phyloP scores from a whole-genome alignment of 2,329 filamentous ascomycete genomes.

The Huntiella decipiens region DNA sequence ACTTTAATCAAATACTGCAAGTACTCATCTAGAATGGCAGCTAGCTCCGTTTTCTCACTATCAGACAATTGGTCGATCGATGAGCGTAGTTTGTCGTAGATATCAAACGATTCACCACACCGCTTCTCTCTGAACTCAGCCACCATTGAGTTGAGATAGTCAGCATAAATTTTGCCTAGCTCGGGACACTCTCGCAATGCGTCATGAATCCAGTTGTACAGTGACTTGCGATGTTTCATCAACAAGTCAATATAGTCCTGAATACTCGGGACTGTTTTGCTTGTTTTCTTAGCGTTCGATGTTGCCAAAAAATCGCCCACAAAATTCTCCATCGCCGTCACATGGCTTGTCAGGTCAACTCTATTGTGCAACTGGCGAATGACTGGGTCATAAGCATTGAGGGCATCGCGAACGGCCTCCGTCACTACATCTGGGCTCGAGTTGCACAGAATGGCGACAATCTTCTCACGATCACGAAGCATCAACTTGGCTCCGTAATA shows the following conservation, averaged over 20 bases:
- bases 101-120: constrained; percentile 1
- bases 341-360: constrained; percentile 50
- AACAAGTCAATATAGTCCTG: constrained; percentile 54
- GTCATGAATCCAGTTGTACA: constrained; percentile 55
- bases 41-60: not conserved
- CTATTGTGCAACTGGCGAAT: constrained; percentile 53
- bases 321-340: constrained; percentile 49
- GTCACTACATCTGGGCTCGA: constrained; percentile 57
- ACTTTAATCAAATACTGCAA: constrained; percentile 9
- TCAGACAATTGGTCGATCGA: not conserved
- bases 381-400: constrained; percentile 54
- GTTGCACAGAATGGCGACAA: constrained; percentile 47
- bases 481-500: constrained; percentile 50
- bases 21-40: constrained; percentile 5
- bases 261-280: constrained; percentile 34
- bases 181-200: constrained; percentile 18
- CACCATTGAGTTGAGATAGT: constrained; percentile 7
- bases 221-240: constrained; percentile 39
- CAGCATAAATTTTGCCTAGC: constrained; percentile 5
- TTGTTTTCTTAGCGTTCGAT: constrained; percentile 11
- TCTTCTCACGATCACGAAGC: constrained; percentile 53
- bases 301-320: constrained; percentile 46
- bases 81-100: constrained; percentile 4
- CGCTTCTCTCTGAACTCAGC: constrained; percentile 5
- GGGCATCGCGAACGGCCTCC: constrained; percentile 40